Evolutionary conservation across 805 yeast species (phyloP).

Genomic region (Ogataea methylovora): DNA sequence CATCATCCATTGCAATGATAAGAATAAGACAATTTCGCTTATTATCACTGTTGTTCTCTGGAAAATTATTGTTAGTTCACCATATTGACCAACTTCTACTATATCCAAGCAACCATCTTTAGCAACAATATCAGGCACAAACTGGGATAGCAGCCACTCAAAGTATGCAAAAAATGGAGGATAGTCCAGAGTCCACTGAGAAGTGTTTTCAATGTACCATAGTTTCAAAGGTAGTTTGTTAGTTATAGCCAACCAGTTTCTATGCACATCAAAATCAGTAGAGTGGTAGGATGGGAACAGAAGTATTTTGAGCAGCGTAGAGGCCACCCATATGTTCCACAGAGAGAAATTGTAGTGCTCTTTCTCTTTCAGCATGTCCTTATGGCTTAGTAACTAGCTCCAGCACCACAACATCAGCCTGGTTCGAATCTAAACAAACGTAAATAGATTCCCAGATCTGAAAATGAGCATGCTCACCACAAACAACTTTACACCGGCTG

Average conservation of each 20-base stretch:
- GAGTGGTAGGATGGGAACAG: constrained; percentile 81
- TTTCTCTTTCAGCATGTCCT: too few species aligned
- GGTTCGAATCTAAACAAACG: too few species aligned
- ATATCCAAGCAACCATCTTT: constrained; percentile 76
- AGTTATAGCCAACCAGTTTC: constrained; percentile 96
- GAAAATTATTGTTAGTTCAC: constrained; percentile 72
- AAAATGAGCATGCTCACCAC: too few species aligned
- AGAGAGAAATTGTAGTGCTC: constrained; percentile 44
- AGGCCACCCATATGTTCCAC: constrained; percentile 62
- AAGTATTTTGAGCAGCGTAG: constrained; percentile 49
- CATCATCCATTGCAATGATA: constrained; percentile 66
- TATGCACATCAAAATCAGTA: constrained; percentile 94
- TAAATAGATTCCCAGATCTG: too few species aligned
- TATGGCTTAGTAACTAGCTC: too few species aligned
- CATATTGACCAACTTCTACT: constrained; percentile 56
- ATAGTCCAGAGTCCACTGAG: constrained; percentile 93
- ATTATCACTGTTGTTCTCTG: constrained; percentile 77
- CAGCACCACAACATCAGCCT: too few species aligned
- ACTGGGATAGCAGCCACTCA: constrained; percentile 69
- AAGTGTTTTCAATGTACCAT: constrained; percentile 79
- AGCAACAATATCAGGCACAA: constrained; percentile 57
- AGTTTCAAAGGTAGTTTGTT: constrained; percentile 58
- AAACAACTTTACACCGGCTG: too few species aligned
- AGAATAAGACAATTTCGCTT: constrained; percentile 66
- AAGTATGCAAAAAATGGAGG: constrained; percentile 98